A percentile compares a stretch with the other conserved stretches of the same genome.
Conservation (phyloP, 2,329 filamentous ascomycete species). For the Penicillium janthinellum region DNA sequence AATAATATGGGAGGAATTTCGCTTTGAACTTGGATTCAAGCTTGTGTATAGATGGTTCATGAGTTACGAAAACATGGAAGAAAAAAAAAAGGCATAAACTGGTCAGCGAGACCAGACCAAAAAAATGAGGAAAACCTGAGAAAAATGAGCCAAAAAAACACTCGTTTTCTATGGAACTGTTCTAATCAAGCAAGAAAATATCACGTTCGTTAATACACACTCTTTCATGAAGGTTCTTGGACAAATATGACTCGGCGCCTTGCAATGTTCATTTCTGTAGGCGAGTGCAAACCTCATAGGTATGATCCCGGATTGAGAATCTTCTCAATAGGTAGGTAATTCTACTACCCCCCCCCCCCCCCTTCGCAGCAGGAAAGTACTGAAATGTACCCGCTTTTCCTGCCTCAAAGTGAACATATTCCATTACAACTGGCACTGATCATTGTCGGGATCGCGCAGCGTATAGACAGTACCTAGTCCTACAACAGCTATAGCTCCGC, state of each 20-base stretch:
- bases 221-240: neutral
- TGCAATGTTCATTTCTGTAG: neutral
- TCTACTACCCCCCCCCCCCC: too few species aligned
- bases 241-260: neutral
- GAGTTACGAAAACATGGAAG: constrained; percentile 11
- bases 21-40: constrained; percentile 10
- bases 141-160: constrained; percentile 12
- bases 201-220: constrained; percentile 9
- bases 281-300: too few species aligned
- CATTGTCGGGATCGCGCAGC: too few species aligned
- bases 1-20: neutral
- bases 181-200: constrained; percentile 6
- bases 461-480: too few species aligned
- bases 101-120: neutral
- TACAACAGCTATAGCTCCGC: too few species aligned
- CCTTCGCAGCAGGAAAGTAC: too few species aligned
- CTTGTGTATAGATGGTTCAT: constrained; percentile 13
- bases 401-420: too few species aligned
- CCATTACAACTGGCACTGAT: too few species aligned
- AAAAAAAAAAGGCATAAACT: constrained; percentile 6
- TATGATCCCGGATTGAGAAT: neutral
- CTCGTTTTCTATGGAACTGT: constrained; percentile 1
- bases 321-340: too few species aligned
- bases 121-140: neutral
- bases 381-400: too few species aligned